Base-by-base conservation (phyloP, 2,329 filamentous ascomycete genomes). In the Nemania serpens region DNA sequence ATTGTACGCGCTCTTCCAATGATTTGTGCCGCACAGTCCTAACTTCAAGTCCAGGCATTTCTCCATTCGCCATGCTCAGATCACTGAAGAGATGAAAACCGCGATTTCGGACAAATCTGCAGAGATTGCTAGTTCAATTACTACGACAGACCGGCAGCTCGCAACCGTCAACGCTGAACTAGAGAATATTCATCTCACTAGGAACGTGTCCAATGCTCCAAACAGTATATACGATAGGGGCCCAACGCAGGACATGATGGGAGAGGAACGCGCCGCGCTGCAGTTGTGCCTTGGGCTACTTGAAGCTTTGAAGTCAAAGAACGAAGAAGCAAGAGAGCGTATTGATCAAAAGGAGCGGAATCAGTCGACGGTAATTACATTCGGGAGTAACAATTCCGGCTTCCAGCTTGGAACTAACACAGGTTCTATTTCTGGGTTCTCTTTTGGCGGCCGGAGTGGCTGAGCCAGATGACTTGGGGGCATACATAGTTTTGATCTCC, bases 51-150 rank as follows among this genome's bases (percentile, higher is more conserved):
- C n/a, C 33, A 58, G 55, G n/a, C 55, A 58, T n/a, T 29, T 9
- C 15, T 47, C 55, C 18, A 33, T 58, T 6, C 39, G 10, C 15
- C 7, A 52, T 15, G 9, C 25, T 34, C 41, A 10, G 1, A n/a
- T 58, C 29, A 58, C 55, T 7, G 15, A 51, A 17, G 47, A 51
- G 12, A 58, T 58, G 11, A 51, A 51, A 45, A 10, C 45, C 13
- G 7, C 36, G 18, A 22, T 58, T 13, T 50, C 37, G 12, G 33
- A 45, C 6, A 34, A 51, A 17, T 22, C 25, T 22, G 34, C 46
- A 42, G 47, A 50, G n/a, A 58, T 58, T 46, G 39, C 34, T 22
- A 20, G 17, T 18, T 51, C 25, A 1, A 58, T 58, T 13, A 37
- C 37, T 10, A 5, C 39, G n/a, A 45, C 37, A 7, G 41, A 51